Base-by-base conservation (phyloP, 179 eudicot genomes). In the Gypsophila paniculata region DNA sequence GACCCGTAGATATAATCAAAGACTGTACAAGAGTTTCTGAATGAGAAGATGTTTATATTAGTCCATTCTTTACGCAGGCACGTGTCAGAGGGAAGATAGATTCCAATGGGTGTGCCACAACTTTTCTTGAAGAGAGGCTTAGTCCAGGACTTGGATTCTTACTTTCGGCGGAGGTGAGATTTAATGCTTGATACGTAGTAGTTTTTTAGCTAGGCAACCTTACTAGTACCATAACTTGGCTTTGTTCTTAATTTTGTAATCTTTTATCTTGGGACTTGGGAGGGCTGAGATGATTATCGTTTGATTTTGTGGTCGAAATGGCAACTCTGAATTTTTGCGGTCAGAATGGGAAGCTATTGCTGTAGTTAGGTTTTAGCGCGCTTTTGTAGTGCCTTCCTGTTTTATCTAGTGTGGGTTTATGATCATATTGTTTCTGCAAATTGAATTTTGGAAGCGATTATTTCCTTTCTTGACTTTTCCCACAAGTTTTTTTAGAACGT, bases 21-120 rank as follows among this genome's bases (percentile, higher is more conserved):
- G 21, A 5, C 8, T 36, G 54, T 65, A 26, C 71, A 14, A 51
- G 71, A 52, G 39, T 44, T 11, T 62, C 62, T 51, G 25, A 5
- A 17, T 36, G 21, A 38, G 44, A 65, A 25, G 53, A 18, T 29
- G 32, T 52, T 19, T 23, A 53, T 42, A 11, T 61, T 51, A 23
- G 26, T 38, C 23, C 18, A 11, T 39, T 51, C 72, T 39, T 13
- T 57, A 65, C 74, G 65, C 88, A 91, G 97, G 83, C 87, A 19
- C 98, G 97, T 65, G 89, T 93, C 61, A 85, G 98, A 78, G 98
- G 98, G 57, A 93, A 93, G 86, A 78, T 93, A 52, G 98, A 93
- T 69, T 91, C 98, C 55, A 93, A 89, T 73, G 98, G 98, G 17
- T 83, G 86, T 60, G 83, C 85, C 10, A 76, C 96, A 80, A 88